Evolutionary conservation across 2,329 filamentous ascomycete genomes (phyloP).

Genomic region (Aspergillus clavatus): DNA sequence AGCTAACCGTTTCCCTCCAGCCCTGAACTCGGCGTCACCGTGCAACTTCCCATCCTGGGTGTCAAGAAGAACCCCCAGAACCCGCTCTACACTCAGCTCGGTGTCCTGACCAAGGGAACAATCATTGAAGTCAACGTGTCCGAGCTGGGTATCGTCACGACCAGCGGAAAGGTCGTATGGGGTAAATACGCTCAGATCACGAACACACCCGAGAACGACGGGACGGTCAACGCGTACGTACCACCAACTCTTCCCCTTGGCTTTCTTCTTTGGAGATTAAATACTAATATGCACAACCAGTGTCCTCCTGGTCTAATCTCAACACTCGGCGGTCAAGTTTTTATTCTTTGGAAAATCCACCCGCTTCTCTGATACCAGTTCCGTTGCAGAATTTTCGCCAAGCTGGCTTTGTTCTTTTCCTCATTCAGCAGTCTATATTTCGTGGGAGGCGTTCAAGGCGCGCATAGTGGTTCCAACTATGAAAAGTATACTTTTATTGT

Average conservation of each 20-base stretch:
- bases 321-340: too few relatives aligned
- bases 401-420: slow-evolving; percentile 1
- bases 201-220: slow-evolving; percentile 53
- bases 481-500: slow-evolving; percentile 6
- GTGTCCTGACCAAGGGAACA: slow-evolving; percentile 80
- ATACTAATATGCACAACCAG: slow-evolving; percentile 1
- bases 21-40: slow-evolving; percentile 77
- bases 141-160: slow-evolving; percentile 85
- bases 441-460: slow-evolving; percentile 15
- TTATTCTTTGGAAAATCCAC: neutral
- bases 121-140: slow-evolving; percentile 89
- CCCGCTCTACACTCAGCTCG: slow-evolving; percentile 86
- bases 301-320: slow-evolving; percentile 17
- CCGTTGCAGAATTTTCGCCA: slow-evolving; percentile 7
- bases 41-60: slow-evolving; percentile 74
- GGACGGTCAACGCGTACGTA: slow-evolving; percentile 54
- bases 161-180: slow-evolving; percentile 90
- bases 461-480: slow-evolving; percentile 2
- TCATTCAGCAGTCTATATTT: slow-evolving; percentile 3
- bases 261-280: neutral
- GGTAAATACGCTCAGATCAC: slow-evolving; percentile 73
- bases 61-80: slow-evolving; percentile 86
- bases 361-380: slow-evolving; percentile 13
- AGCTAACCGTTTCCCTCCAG: slow-evolving; percentile 6
- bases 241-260: too few relatives aligned